phyloP scores from a whole-genome alignment of 2,329 filamentous ascomycete species.

The Chalaropsis thielavioides region DNA sequence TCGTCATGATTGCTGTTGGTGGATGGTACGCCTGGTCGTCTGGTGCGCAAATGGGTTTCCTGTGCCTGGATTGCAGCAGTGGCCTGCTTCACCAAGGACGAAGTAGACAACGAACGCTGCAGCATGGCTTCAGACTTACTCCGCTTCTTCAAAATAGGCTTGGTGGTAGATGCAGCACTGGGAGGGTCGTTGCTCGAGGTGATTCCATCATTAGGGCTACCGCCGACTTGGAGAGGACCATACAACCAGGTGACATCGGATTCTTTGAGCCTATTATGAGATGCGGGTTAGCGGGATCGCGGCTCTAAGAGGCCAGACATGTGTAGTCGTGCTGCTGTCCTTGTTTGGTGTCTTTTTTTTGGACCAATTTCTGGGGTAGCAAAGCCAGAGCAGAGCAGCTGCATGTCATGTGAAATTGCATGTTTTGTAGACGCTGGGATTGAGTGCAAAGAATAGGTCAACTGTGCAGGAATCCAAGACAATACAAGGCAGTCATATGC shows the following conservation, averaged over 20 bases:
- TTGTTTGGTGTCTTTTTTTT: not conserved
- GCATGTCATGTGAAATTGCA: not conserved
- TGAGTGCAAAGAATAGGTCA: not conserved
- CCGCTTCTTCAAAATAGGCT: conserved; percentile 90
- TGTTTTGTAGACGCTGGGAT: not conserved
- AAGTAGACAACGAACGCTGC: conserved; percentile 73
- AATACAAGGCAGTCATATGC: not conserved
- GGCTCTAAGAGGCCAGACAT: not conserved
- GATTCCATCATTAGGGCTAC: conserved; percentile 37
- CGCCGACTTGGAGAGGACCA: conserved; percentile 69
- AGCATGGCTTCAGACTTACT: conserved; percentile 94
- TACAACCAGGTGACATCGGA: conserved; percentile 97
- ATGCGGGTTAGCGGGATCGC: not conserved
- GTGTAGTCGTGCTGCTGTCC: not conserved
- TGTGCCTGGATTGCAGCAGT: conserved; percentile 76
- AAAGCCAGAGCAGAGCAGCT: not conserved
- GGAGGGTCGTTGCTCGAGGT: conserved; percentile 30
- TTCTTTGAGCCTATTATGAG: conserved; percentile 67
- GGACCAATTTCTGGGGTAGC: not conserved
- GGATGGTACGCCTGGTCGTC: conserved; percentile 38
- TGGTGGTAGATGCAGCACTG: conserved; percentile 60
- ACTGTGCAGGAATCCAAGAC: not conserved
- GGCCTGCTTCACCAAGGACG: conserved; percentile 79
- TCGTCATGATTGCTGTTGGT: conserved; percentile 41
- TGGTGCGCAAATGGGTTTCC: conserved; percentile 40